These are phyloP conservation scores for Blastocystis sp. DNA, from an alignment of 352 stramenopile genomes.

Conservation along the genomic window DNA sequence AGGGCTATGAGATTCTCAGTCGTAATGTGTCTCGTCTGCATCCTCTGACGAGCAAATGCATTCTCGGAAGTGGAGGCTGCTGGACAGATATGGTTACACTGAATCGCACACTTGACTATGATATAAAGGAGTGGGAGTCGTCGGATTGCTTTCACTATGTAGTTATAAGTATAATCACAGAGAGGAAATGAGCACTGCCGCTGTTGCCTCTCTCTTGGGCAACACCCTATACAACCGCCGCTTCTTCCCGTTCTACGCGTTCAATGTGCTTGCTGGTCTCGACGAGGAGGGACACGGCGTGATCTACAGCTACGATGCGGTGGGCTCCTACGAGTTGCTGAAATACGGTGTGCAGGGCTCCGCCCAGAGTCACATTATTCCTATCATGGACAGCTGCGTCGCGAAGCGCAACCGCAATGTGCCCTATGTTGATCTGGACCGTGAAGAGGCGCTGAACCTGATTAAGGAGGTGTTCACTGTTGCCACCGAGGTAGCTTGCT, in stretches of 20 bases:
- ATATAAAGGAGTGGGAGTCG: conserved; percentile 61
- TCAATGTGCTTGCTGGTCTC: conserved; percentile 94
- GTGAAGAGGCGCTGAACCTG: conserved; percentile 92
- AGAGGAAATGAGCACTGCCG: conserved; percentile 87
- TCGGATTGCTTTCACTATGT: conserved; percentile 17
- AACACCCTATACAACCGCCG: conserved; percentile 91
- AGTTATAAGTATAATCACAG: conserved; percentile 92
- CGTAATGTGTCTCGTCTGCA: conserved; percentile 84
- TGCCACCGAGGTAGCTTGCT: conserved; percentile 78
- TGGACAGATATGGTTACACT: conserved; percentile 68
- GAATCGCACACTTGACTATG: conserved; percentile 43
- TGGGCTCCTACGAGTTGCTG: conserved; percentile 88
- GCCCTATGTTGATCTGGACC: conserved; percentile 86
- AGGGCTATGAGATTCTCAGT: conserved; percentile 94
- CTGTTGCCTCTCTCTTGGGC: conserved; percentile 91
- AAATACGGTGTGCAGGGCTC: conserved; percentile 83
- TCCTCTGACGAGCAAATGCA: conserved; percentile 79
- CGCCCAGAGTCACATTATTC: conserved; percentile 94
- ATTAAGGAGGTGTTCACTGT: conserved; percentile 97
- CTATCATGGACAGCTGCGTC: conserved; percentile 95
- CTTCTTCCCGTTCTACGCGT: conserved; percentile 98
- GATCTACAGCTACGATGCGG: conserved; percentile 97
- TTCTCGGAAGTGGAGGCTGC: conserved; percentile 57
- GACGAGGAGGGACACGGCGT: conserved; percentile 91
- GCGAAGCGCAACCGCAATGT: conserved; percentile 89